These are phyloP conservation scores for Paramecium biaurelia DNA, from an alignment of 73 alveolate genomes.

Conservation along the genomic window DNA sequence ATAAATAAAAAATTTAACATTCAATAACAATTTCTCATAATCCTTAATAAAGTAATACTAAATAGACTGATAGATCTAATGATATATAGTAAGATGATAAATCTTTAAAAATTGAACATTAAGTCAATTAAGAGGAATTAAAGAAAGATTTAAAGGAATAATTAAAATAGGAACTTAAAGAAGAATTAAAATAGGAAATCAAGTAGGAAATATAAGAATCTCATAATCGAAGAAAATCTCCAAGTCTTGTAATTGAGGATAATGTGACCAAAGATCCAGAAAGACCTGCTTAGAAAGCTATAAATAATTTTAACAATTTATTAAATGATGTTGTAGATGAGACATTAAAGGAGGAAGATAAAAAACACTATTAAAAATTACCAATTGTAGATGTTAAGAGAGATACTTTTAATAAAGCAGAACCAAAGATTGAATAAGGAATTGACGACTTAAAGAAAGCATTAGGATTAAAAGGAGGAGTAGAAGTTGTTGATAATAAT, in stretches of 20 bases:
- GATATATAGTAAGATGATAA: not conserved
- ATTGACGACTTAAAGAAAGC: constrained; percentile 18
- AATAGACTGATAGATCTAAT: not conserved
- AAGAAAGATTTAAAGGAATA: not conserved
- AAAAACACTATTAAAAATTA: not conserved
- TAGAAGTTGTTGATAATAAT: not conserved
- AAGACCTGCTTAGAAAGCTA: not conserved
- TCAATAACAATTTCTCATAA: constrained; percentile 2
- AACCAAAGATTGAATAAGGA: not conserved
- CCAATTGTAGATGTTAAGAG: not conserved
- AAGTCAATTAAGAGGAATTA: not conserved
- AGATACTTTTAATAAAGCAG: not conserved
- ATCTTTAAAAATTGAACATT: not conserved
- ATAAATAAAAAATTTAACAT: not conserved
- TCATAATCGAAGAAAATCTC: not conserved
- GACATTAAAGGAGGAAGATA: not conserved
- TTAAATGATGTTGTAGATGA: not conserved
- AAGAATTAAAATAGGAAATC: not conserved
- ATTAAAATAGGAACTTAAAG: not conserved
- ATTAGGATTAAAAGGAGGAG: constrained; percentile 19
- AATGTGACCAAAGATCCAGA: not conserved
- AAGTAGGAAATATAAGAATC: not conserved
- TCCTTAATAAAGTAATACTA: not conserved
- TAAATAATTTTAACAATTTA: not conserved
- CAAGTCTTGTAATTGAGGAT: not conserved